Evolutionary conservation across 1,284 basidiomycete genomes (phyloP), one percentile per base, ranked within the genome.

Genomic region (Boletus smithii): DNA sequence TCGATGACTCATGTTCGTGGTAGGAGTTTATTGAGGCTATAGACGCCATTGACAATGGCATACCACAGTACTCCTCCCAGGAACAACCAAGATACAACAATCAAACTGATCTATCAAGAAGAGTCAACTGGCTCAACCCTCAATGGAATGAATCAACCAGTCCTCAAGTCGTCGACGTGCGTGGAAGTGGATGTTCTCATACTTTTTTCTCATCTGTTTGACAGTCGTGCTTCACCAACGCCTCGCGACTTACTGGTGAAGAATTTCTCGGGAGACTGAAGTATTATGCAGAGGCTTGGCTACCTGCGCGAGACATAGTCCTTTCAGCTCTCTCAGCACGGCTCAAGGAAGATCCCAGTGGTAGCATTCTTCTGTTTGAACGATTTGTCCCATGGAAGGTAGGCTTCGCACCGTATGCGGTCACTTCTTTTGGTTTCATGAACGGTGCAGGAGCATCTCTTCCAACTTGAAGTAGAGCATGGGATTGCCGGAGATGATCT

Each of bases 1-100:
- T 27, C n/a, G 14, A 24, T 38, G 18, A 36, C 41, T 44, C 44
- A 60, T 46, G 8, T 43, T 35, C 6, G 26, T 20, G 30, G 11
- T 54, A 90, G 84, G 90, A 94, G 65, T 92, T 95, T 65, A 88
- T 97, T 42, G 93, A 97, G 71, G 91, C 88, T 13, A 88, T 99
- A 56, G 95, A 99, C 69, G 95, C 81, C 8, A 89, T 95, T 63
- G 95, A 99, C 73, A 97, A 97, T 62, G 94, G 94, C n/a, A 79
- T 97, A 56, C 78, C 82, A 9, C 87, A 91, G 59, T 91, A 88
- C 63, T 75, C 76, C 9, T 70, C 65, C 6, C 78, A 83, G 43
- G 63, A 83, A 32, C 71, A 80, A 50, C 79, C 87, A 14, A 76
- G 72, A 49, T 97, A 97, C 71, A 76, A 77, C 55, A 81, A 73